phyloP scores from a whole-genome alignment of 1,284 basidiomycete species.

The Ustilago shanxiensis region DNA sequence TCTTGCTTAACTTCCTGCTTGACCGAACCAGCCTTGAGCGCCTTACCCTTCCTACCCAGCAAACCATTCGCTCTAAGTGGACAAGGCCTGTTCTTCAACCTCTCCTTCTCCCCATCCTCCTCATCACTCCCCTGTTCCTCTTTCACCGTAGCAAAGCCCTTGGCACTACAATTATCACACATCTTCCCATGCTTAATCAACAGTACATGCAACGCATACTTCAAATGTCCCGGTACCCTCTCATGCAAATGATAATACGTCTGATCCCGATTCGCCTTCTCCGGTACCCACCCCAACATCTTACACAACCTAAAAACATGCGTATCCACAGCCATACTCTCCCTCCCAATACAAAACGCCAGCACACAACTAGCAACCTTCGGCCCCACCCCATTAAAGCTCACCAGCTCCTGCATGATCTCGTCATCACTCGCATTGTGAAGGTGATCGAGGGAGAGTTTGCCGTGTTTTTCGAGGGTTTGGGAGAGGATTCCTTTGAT shows the following conservation, averaged over 20 bases:
- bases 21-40: constrained; percentile 17
- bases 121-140: constrained; percentile 39
- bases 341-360: constrained; percentile 80
- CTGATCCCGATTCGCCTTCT: constrained; percentile 75
- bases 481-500: constrained; percentile 71
- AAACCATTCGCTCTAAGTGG: constrained; percentile 46
- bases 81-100: constrained; percentile 30
- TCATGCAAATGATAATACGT: constrained; percentile 80
- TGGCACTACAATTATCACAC: constrained; percentile 68
- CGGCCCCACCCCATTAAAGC: constrained; percentile 77
- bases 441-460: constrained; percentile 71
- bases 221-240: constrained; percentile 76
- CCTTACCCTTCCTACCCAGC: constrained; percentile 49
- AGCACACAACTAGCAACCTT: constrained; percentile 84
- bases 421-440: constrained; percentile 74
- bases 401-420: constrained; percentile 75
- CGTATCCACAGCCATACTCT: constrained; percentile 83
- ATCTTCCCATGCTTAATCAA: constrained; percentile 77
- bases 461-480: constrained; percentile 47
- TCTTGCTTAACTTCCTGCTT: neutral
- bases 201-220: constrained; percentile 80
- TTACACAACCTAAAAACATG: constrained; percentile 76
- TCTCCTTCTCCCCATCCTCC: constrained; percentile 1
- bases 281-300: constrained; percentile 79
- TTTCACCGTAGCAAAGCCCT: constrained; percentile 66